Evolutionary conservation across 2,329 filamentous ascomycete genomes (phyloP).

Genomic region (Cercospora brassicicola): DNA sequence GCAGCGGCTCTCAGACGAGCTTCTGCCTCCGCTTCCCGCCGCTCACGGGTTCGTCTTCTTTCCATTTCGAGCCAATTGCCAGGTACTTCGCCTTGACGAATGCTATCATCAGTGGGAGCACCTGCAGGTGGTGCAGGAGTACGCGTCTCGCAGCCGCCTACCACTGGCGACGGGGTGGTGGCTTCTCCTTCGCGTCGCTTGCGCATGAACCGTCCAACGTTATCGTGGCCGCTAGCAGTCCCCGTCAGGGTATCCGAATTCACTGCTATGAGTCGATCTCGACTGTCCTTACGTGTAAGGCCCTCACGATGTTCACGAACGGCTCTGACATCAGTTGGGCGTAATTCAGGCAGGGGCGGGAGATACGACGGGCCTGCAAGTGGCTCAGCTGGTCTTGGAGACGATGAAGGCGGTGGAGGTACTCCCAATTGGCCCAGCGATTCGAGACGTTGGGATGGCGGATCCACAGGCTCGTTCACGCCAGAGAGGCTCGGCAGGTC

Average conservation of each 20-base stretch:
- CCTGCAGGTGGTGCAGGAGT: background rate
- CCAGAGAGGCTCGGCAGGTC: background rate
- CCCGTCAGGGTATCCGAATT: background rate
- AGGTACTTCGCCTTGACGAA: background rate
- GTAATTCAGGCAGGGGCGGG: background rate
- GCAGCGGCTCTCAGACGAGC: background rate
- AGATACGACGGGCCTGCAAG: background rate
- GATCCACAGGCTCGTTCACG: background rate
- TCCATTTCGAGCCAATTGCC: background rate
- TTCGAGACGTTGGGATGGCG: background rate
- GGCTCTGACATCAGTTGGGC: background rate
- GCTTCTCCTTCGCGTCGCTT: background rate
- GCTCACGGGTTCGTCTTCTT: background rate
- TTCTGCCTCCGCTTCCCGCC: background rate
- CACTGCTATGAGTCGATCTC: background rate
- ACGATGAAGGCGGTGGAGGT: background rate
- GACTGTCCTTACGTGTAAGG: background rate
- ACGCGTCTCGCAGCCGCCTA: background rate
- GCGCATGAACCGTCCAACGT: background rate
- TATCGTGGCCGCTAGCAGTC: background rate
- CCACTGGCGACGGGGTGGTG: background rate
- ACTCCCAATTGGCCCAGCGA: background rate
- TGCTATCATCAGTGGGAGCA: background rate
- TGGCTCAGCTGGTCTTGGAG: background rate
- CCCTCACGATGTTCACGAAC: slow-evolving; percentile 2